Percentiles rank a stretch among this genome's conserved stretches.
Conservation (phyloP, 176 grass and related monocot species). For the Cenchrus purpureus region DNA sequence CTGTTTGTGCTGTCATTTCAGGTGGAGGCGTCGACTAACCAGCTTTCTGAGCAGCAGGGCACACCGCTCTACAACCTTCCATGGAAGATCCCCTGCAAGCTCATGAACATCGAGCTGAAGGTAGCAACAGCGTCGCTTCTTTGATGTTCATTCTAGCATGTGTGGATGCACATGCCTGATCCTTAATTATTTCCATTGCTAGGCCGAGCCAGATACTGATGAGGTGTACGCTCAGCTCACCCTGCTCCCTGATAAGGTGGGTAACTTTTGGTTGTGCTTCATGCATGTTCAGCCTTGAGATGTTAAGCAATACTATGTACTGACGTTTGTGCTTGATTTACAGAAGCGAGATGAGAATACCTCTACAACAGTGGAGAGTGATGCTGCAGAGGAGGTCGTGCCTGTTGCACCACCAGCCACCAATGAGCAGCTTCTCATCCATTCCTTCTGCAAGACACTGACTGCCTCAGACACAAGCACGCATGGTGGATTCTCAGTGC, state of each 20-base stretch:
- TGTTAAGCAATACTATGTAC: neutral
- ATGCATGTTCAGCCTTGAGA: neutral
- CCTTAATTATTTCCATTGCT: constrained; percentile 24
- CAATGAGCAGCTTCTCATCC: constrained; percentile 48
- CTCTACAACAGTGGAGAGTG: constrained; percentile 34
- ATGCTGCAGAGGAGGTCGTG: constrained; percentile 38
- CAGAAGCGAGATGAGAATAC: constrained; percentile 66
- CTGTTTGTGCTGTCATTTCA: constrained; percentile 43
- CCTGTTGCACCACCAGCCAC: constrained; percentile 28
- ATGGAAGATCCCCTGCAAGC: constrained; percentile 84
- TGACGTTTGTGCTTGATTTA: constrained; percentile 11
- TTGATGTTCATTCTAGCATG: constrained; percentile 12
- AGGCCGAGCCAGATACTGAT: constrained; percentile 91
- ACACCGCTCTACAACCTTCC: constrained; percentile 76
- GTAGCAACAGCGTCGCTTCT: constrained; percentile 39
- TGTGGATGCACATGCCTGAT: neutral
- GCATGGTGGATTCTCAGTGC: constrained; percentile 89
- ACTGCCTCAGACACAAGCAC: constrained; percentile 96
- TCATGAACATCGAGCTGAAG: constrained; percentile 86
- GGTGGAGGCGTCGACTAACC: constrained; percentile 89
- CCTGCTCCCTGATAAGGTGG: constrained; percentile 78
- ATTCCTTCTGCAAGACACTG: constrained; percentile 95
- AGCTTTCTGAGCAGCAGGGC: constrained; percentile 69
- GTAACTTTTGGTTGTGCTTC: constrained; percentile 5
- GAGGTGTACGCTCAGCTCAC: constrained; percentile 94